Evolutionary conservation across 192 early-diverging fungal species (phyloP).

Genomic region (Coemansia sp.): DNA sequence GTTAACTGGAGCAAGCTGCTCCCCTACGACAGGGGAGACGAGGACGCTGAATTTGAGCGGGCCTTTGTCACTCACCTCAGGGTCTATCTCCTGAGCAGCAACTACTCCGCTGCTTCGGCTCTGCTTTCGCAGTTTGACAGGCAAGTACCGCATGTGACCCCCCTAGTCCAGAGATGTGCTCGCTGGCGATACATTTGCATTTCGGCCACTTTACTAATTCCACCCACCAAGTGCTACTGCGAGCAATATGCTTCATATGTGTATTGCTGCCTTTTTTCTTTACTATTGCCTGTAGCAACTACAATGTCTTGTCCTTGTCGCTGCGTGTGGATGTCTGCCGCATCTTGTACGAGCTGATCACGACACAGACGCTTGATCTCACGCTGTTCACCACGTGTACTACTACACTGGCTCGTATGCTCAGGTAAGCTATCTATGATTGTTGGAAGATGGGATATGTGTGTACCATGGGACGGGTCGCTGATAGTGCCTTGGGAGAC

Average conservation of each 20-base stretch:
- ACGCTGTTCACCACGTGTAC: slow-evolving; percentile 68
- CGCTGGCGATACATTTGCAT: not conserved
- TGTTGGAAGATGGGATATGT: not conserved
- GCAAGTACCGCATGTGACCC: slow-evolving; percentile 11
- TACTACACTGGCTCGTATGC: slow-evolving; percentile 60
- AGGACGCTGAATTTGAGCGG: slow-evolving; percentile 41
- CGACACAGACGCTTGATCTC: slow-evolving; percentile 69
- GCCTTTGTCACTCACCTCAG: slow-evolving; percentile 41
- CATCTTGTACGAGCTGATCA: slow-evolving; percentile 67
- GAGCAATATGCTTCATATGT: not conserved
- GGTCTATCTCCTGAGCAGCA: slow-evolving; percentile 34
- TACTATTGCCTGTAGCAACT: slow-evolving; percentile 37
- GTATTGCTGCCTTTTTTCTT: not conserved
- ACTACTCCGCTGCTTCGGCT: slow-evolving; percentile 19
- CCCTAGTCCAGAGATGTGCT: slow-evolving; percentile 7
- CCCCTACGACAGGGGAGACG: slow-evolving; percentile 48
- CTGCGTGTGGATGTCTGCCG: slow-evolving; percentile 37
- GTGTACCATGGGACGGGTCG: slow-evolving; percentile 6
- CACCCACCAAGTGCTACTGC: slow-evolving; percentile 2
- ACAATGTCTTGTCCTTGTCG: slow-evolving; percentile 24
- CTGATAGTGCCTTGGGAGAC: not conserved
- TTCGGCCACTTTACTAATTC: not conserved
- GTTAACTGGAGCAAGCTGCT: slow-evolving; percentile 48
- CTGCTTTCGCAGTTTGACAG: slow-evolving; percentile 43
- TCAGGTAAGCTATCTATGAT: slow-evolving; percentile 62